Percentiles rank a stretch among this genome's conserved stretches.
Conservation (phyloP, 441 rosid species). For the Viola pubescens region DNA sequence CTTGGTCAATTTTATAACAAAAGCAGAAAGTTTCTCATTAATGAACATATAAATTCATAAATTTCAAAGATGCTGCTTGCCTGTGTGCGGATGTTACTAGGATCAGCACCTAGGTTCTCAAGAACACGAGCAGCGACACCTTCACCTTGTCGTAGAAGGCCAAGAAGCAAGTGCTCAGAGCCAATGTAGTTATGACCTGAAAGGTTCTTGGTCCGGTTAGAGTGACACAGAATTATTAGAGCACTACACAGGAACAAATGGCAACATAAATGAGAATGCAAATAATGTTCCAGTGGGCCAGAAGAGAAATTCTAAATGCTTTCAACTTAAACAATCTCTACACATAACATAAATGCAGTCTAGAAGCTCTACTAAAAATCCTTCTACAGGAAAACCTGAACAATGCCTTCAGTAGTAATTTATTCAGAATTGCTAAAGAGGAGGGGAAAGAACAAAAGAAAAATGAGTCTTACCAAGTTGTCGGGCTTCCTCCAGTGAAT, state of each 20-base stretch:
- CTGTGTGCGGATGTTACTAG: slow-evolving; percentile 93
- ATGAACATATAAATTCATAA: slow-evolving; percentile 1
- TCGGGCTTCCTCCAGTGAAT: slow-evolving; percentile 92
- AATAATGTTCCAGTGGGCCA: too few relatives aligned
- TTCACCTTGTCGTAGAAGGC: slow-evolving; percentile 96
- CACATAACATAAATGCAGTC: too few relatives aligned
- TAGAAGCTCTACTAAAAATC: too few relatives aligned
- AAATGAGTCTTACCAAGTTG: slow-evolving; percentile 50
- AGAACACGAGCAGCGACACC: slow-evolving; percentile 99
- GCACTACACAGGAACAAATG: too few relatives aligned
- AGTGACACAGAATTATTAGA: too few relatives aligned
- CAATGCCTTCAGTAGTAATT: too few relatives aligned
- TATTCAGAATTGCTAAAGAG: neutral
- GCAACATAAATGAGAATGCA: too few relatives aligned
- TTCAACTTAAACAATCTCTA: too few relatives aligned
- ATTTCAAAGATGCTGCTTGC: slow-evolving; percentile 24
- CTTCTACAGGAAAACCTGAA: too few relatives aligned
- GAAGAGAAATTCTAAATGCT: too few relatives aligned
- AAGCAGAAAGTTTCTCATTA: neutral
- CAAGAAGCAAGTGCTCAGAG: slow-evolving; percentile 94
- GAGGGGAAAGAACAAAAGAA: slow-evolving; percentile 2
- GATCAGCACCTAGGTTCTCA: slow-evolving; percentile 91
- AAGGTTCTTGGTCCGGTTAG: slow-evolving; percentile 13
- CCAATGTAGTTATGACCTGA: slow-evolving; percentile 97
- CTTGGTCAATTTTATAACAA: neutral